phyloP scores from a whole-genome alignment of 768 basidiomycete species.

The Boletus bicolor region DNA sequence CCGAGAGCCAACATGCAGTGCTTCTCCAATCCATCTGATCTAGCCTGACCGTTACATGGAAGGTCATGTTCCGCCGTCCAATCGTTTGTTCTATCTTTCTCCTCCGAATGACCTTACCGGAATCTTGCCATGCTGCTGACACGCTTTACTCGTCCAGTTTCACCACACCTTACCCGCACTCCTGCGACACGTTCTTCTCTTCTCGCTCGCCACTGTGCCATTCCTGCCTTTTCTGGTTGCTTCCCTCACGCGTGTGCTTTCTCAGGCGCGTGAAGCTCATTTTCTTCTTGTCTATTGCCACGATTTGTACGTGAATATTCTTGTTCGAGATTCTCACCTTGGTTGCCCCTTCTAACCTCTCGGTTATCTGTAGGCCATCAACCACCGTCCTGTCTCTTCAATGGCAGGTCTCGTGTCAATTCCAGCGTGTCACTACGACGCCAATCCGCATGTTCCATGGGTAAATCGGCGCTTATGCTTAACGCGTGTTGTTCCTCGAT shows the following conservation, averaged over 20 bases:
- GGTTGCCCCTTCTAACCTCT: constrained; percentile 12
- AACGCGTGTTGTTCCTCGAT: constrained; percentile 71
- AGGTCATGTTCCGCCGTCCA: constrained; percentile 31
- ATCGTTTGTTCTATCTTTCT: constrained; percentile 41
- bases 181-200: constrained; percentile 60
- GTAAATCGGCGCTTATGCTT: constrained; percentile 48
- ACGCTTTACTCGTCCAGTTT: constrained; percentile 44
- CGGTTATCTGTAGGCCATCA: constrained; percentile 27
- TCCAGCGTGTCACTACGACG: constrained; percentile 28
- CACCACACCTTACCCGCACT: constrained; percentile 59
- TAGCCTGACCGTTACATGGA: constrained; percentile 20
- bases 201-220: constrained; percentile 47
- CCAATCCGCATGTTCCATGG: constrained; percentile 35
- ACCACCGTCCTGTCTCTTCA: constrained; percentile 18
- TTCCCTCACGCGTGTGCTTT: constrained; percentile 37
- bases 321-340: constrained; percentile 28
- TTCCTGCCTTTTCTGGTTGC: constrained; percentile 54
- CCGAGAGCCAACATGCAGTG: constrained; percentile 27
- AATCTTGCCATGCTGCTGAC: constrained; percentile 56
- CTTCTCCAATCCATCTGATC: constrained; percentile 32
- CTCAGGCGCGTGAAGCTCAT: constrained; percentile 29
- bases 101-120: constrained; percentile 47
- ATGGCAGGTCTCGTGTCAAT: constrained; percentile 30
- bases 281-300: constrained; percentile 22
- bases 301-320: constrained; percentile 33